Evolutionary conservation across 176 grass and related monocot genomes (phyloP).

Genomic region (Raddia distichophylla): DNA sequence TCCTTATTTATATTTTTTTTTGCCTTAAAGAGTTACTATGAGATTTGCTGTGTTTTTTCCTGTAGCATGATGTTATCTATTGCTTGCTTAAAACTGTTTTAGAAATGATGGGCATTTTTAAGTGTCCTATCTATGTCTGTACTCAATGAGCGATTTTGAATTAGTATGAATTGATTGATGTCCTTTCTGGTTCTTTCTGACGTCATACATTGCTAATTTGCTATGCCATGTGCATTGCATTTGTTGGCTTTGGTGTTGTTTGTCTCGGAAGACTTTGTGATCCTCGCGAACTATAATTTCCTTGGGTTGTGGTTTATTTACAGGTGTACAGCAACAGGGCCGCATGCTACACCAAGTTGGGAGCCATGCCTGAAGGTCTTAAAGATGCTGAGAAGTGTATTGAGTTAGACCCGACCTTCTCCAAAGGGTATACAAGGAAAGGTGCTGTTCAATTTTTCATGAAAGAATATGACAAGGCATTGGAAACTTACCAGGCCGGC

Average conservation of each 20-base stretch:
- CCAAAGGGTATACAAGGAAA: slow-evolving; percentile 95
- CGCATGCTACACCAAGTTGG: slow-evolving; percentile 94
- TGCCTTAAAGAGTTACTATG: neutral
- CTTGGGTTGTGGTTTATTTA: slow-evolving; percentile 13
- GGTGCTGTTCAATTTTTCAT: slow-evolving; percentile 98
- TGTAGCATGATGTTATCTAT: slow-evolving; percentile 1
- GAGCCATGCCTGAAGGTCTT: slow-evolving; percentile 94
- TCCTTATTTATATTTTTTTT: neutral
- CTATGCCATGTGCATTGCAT: neutral
- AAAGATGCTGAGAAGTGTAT: slow-evolving; percentile 99
- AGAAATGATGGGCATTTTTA: neutral
- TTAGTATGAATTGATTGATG: neutral
- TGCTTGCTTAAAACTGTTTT: neutral
- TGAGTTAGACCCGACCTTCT: slow-evolving; percentile 89
- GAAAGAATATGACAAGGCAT: slow-evolving; percentile 97
- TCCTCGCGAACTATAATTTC: neutral
- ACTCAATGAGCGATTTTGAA: neutral
- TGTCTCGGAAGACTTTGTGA: neutral
- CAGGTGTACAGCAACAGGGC: slow-evolving; percentile 99
- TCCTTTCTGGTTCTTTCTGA: neutral
- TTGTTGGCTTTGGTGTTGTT: neutral
- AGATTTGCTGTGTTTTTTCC: neutral
- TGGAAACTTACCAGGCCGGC: slow-evolving; percentile 96
- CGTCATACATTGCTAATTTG: too few species aligned
- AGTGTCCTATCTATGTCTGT: neutral